Evolutionary conservation across 345 rosid species (phyloP).

Genomic region (Stellera chamaejasme): DNA sequence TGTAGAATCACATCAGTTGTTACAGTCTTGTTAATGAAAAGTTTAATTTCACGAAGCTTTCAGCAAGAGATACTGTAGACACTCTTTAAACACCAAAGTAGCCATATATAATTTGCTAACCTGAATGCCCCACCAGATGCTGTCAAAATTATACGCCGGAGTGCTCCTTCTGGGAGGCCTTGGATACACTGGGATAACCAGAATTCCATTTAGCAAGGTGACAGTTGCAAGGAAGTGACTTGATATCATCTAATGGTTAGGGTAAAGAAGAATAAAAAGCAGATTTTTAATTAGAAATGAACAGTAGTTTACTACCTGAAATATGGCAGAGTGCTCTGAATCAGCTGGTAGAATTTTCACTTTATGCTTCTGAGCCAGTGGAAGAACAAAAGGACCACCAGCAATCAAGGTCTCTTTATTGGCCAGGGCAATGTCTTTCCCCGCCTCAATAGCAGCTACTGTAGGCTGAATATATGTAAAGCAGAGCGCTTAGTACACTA

Average conservation of each 20-base stretch:
- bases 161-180: conserved; percentile 85
- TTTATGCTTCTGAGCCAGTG: conserved; percentile 79
- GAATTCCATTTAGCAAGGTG: conserved; percentile 7
- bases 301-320: conserved; percentile 51
- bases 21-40: too few relatives aligned
- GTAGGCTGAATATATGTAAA: conserved; percentile 50
- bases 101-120: conserved; percentile 8
- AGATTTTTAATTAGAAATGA: not conserved
- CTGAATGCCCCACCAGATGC: conserved; percentile 99
- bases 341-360: conserved; percentile 97
- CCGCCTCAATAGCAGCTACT: conserved; percentile 95
- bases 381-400: conserved; percentile 96
- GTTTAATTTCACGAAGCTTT: not conserved
- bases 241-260: not conserved
- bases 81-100: too few relatives aligned
- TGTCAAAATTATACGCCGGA: conserved; percentile 78
- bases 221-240: not conserved
- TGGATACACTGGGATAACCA: conserved; percentile 75
- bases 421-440: conserved; percentile 91
- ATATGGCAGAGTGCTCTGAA: conserved; percentile 98
- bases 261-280: not conserved
- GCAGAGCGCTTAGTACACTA: conserved; percentile 8
- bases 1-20: too few relatives aligned
- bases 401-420: conserved; percentile 97
- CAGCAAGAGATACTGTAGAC: too few relatives aligned